A percentile compares a stretch with the other conserved stretches of the same genome.
phyloP scores from a whole-genome alignment of 75 land plant genomes.

The Isoetes taiwanensis region DNA sequence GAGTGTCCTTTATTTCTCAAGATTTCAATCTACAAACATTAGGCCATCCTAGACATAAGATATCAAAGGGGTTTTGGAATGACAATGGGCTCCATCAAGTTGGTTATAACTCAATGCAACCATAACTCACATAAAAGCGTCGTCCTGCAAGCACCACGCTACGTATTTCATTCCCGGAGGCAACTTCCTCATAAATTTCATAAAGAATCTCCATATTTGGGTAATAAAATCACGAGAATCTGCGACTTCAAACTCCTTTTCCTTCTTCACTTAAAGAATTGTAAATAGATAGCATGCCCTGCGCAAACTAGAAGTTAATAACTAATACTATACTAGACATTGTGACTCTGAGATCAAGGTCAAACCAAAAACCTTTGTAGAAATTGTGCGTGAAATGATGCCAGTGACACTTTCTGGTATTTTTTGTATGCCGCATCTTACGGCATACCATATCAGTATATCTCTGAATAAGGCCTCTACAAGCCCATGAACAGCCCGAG shows the following conservation, averaged over 20 bases:
- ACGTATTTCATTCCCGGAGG: constrained; percentile 85
- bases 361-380: constrained; percentile 56
- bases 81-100: too few species aligned
- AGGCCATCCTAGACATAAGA: too few species aligned
- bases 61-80: too few species aligned
- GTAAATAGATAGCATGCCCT: constrained; percentile 91
- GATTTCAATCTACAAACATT: constrained; percentile 71
- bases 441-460: constrained; percentile 90
- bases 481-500: constrained; percentile 97
- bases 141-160: constrained; percentile 98
- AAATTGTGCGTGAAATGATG: constrained; percentile 75
- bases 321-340: too few species aligned
- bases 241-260: constrained; percentile 78
- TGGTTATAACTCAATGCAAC: too few species aligned
- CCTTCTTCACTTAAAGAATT: constrained; percentile 60
- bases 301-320: constrained; percentile 7
- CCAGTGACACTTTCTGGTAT: constrained; percentile 91
- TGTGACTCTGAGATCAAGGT: too few species aligned
- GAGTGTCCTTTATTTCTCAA: constrained; percentile 94
- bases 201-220: constrained; percentile 93
- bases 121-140: constrained; percentile 65
- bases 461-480: constrained; percentile 89
- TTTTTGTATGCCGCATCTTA: constrained; percentile 93
- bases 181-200: constrained; percentile 98
- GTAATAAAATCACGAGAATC: constrained; percentile 87